phyloP scores from a whole-genome alignment of 306 rosid species.

The Mimosa pudica region DNA sequence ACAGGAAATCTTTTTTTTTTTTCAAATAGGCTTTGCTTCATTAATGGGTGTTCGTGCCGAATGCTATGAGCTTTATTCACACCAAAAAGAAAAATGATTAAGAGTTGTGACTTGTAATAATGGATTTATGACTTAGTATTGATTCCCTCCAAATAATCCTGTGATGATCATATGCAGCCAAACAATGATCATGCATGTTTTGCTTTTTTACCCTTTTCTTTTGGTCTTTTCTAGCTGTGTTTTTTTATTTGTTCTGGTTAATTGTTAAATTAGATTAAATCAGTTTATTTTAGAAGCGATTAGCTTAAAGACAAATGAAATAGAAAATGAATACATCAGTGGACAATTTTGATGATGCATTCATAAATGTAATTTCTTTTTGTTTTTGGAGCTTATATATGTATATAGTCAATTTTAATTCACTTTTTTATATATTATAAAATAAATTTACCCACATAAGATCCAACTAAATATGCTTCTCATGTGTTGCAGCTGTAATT shows the following conservation, averaged over 20 bases:
- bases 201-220: neutral
- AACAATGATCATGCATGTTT: conserved; percentile 1
- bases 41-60: conserved; percentile 43
- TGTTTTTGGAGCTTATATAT: neutral
- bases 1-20: conserved; percentile 17
- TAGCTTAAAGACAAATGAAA: neutral
- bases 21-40: conserved; percentile 39
- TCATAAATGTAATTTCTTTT: neutral
- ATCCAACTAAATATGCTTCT: neutral
- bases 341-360: neutral
- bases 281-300: neutral
- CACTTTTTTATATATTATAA: neutral
- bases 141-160: conserved; percentile 2
- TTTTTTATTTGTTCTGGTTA: neutral
- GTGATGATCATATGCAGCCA: conserved; percentile 21
- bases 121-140: conserved; percentile 29
- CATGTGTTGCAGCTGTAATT: neutral
- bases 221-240: neutral
- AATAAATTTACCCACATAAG: neutral
- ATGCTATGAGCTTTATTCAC: conserved; percentile 29
- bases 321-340: neutral
- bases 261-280: neutral
- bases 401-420: neutral
- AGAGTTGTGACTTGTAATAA: conserved; percentile 1
- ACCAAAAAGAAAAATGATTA: neutral